These are phyloP conservation scores for Rhodotorula sp. DNA, from an alignment of 1,284 basidiomycete genomes.

Conservation along the genomic window DNA sequence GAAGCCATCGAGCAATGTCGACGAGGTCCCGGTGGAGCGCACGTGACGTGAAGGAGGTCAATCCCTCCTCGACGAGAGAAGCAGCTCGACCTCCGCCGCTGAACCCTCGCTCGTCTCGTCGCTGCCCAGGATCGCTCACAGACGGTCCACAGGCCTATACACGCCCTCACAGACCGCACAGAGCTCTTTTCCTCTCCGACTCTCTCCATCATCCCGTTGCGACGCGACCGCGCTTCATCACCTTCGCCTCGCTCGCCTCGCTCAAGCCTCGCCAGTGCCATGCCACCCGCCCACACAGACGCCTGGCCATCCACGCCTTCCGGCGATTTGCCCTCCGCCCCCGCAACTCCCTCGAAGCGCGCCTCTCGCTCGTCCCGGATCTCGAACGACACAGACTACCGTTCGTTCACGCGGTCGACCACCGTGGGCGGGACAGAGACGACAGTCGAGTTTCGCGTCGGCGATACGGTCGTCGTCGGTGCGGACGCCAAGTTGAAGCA, in stretches of 20 bases:
- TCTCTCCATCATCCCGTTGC: no score
- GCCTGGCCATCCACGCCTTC: neutral
- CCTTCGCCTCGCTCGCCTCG: neutral
- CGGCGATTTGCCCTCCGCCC: neutral
- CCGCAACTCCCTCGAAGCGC: conserved; percentile 22
- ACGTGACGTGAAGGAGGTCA: no score
- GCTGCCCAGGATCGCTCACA: no score
- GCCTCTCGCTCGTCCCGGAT: conserved; percentile 19
- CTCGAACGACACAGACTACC: conserved; percentile 29
- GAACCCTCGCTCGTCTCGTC: no score
- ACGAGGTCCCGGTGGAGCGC: no score
- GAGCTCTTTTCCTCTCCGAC: no score
- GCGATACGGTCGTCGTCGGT: conserved; percentile 31
- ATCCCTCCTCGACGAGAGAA: no score
- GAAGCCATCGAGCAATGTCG: no score
- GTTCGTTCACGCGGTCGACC: conserved; percentile 16
- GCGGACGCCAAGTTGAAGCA: conserved; percentile 14
- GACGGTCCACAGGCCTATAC: no score
- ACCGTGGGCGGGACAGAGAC: neutral
- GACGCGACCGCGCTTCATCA: no score
- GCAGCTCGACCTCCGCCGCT: no score
- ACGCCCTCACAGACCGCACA: no score
- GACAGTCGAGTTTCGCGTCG: conserved; percentile 20
- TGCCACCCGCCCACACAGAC: neutral
- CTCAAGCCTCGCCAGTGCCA: neutral